phyloP scores from a whole-genome alignment of 257 asterid species.

The Nicotiana attenuata region DNA sequence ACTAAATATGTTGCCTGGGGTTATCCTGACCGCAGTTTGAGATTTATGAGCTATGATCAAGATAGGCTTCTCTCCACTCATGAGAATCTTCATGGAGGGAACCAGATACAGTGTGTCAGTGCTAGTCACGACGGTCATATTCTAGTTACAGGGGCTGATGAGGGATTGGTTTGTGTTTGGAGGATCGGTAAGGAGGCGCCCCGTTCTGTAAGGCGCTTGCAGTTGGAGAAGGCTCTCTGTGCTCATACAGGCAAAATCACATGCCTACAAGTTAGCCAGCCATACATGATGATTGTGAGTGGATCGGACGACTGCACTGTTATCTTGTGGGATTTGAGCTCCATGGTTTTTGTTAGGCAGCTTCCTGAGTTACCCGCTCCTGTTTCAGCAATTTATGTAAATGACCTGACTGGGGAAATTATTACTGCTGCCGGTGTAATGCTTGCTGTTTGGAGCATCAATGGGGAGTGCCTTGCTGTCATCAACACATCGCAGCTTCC shows the following conservation, averaged over 20 bases:
- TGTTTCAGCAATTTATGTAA: conserved; percentile 77
- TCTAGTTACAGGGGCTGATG: conserved; percentile 92
- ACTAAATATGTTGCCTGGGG: conserved; percentile 90
- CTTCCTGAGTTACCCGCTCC: conserved; percentile 88
- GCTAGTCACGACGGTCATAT: conserved; percentile 90
- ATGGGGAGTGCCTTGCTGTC: conserved; percentile 92
- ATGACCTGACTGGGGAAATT: conserved; percentile 84
- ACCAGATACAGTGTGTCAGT: conserved; percentile 84
- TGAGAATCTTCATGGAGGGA: conserved; percentile 96
- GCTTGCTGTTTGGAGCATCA: conserved; percentile 94
- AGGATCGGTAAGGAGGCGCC: conserved; percentile 76
- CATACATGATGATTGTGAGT: conserved; percentile 94
- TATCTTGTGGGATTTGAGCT: conserved; percentile 91
- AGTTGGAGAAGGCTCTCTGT: conserved; percentile 73
- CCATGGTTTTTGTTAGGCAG: conserved; percentile 77
- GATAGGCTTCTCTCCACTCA: conserved; percentile 92
- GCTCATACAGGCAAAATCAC: conserved; percentile 86
- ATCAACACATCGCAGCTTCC: conserved; percentile 97
- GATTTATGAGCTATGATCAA: conserved; percentile 80
- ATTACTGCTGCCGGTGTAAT: conserved; percentile 88
- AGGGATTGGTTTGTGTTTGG: conserved; percentile 83
- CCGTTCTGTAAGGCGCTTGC: conserved; percentile 55
- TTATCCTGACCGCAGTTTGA: conserved; percentile 88
- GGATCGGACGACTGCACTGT: conserved; percentile 95
- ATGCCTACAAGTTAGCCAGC: conserved; percentile 85